A percentile compares a stretch with the other conserved stretches of the same genome.
These are phyloP conservation scores for Phanerodontia chrysosporium DNA, from an alignment of 768 basidiomycete genomes.

Conservation along the genomic window DNA sequence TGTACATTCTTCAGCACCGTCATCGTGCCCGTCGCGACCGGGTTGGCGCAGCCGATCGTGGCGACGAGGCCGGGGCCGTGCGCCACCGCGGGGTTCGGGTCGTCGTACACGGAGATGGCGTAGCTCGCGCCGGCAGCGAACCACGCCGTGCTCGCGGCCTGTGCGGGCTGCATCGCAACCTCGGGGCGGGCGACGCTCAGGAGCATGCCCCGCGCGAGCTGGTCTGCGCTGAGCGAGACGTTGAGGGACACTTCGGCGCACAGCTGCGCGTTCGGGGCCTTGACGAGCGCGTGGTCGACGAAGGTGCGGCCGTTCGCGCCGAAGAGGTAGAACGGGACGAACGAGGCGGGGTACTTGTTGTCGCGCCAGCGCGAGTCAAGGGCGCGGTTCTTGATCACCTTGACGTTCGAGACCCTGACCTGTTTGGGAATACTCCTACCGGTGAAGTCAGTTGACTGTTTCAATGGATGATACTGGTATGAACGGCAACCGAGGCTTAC, in stretches of 20 bases:
- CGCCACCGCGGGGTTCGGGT: constrained; percentile 3
- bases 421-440: no score
- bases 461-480: no score
- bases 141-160: constrained; percentile 3
- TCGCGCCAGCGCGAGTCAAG: constrained; percentile 28
- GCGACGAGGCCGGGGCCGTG: constrained; percentile 12
- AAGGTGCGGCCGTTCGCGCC: constrained; percentile 22
- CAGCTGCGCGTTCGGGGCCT: constrained; percentile 21
- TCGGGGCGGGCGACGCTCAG: constrained; percentile 16
- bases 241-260: constrained; percentile 14
- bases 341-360: constrained; percentile 23
- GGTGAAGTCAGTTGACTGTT: no score
- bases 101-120: constrained; percentile 13
- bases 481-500: no score
- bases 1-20: constrained; percentile 6
- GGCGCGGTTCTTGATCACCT: constrained; percentile 27
- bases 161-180: constrained; percentile 18
- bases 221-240: constrained; percentile 3
- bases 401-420: constrained; percentile 23
- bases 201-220: constrained; percentile 15
- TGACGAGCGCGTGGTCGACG: constrained; percentile 31
- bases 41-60: constrained; percentile 1
- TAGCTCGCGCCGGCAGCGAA: constrained; percentile 8
- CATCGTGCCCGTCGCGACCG: constrained; percentile 15
- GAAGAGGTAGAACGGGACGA: constrained; percentile 39